Base-by-base conservation (phyloP, 768 basidiomycete species). In the Lactifluus echinatus region DNA sequence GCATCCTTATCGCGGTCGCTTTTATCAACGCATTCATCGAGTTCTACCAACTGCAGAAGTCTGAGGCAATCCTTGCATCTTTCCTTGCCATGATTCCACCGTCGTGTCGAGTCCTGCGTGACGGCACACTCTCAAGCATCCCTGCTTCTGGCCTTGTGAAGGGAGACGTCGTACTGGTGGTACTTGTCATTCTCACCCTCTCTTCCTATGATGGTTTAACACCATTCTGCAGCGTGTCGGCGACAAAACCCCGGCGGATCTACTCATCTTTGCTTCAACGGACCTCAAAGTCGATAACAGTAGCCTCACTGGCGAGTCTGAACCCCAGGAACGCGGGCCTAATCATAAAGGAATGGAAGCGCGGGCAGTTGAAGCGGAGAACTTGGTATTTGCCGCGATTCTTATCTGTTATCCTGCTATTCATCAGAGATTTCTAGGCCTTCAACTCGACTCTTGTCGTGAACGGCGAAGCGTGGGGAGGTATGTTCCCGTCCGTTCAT, bases 51-150 rank as follows among this genome's bases (percentile, higher is more conserved):
- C 76, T 85, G 29, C 84, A 86, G 70, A 86, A 85, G 64, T 84
- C 83, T 8, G 84, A 85, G 66, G 82, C 83, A 37, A 86, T 86
- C 62, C 73, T 86, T 4, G 83, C 83, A 4, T 83, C 81, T 2
- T 86, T 86, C 72, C 72, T 86, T 33, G 84, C 84, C 10, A 81
- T 86, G 82, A 86, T 86, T 49, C 84, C 84, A 15, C 84, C 84
- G 0, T 75, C 81, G 8, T 85, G 82, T 64, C 81, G 76, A 40
- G 82, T 82, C 26, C 71, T 86, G 50, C 79, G 84, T 42, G 80
- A 81, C 56, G 78, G 79, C 0, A 72, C 76, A 2, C 76, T 86
- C 53, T 65, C 69, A 29, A 76, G 76, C 4, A 75, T 84, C 47
- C 79, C 83, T 37, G 84, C 83, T 8, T 76, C 80, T 4, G 76